Percentiles rank a stretch among this genome's conserved stretches.
Evolutionary conservation across 805 yeast species (phyloP).

Genomic region (Jamesozyma rosinii): DNA sequence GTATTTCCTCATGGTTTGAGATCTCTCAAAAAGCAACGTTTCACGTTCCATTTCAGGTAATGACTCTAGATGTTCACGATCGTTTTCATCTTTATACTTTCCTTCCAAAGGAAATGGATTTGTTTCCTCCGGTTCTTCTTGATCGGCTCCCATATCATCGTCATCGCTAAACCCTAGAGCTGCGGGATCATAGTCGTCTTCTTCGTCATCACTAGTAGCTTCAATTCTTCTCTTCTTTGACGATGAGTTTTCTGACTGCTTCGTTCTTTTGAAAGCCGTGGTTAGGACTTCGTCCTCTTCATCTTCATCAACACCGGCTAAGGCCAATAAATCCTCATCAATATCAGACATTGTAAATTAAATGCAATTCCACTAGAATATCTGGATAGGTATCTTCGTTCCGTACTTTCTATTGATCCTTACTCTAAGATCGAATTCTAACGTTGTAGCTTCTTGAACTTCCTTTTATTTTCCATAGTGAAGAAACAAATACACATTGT

Average conservation of each 20-base stretch:
- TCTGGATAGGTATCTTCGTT: no score
- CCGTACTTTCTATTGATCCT: no score
- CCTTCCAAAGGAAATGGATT: slow-evolving; percentile 94
- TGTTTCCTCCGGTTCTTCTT: slow-evolving; percentile 24
- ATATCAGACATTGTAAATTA: slow-evolving; percentile 56
- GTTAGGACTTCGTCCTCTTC: slow-evolving; percentile 32
- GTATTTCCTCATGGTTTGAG: slow-evolving; percentile 82
- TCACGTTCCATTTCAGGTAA: slow-evolving; percentile 93
- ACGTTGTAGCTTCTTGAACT: no score
- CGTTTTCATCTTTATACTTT: slow-evolving; percentile 75
- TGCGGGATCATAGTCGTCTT: slow-evolving; percentile 34
- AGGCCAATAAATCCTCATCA: slow-evolving; percentile 91
- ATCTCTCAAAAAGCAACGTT: slow-evolving; percentile 80
- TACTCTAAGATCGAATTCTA: no score
- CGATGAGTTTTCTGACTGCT: slow-evolving; percentile 22
- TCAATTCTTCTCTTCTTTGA: slow-evolving; percentile 31
- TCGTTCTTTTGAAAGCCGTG: slow-evolving; percentile 20
- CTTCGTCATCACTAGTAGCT: slow-evolving; percentile 27
- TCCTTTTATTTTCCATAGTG: no score
- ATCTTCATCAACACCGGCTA: slow-evolving; percentile 72
- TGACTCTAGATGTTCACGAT: slow-evolving; percentile 49
- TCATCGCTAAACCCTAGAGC: slow-evolving; percentile 23
- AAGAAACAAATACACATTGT: no score
- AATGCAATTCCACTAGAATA: background rate
- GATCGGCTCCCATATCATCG: slow-evolving; percentile 28